Percentiles rank a stretch among this genome's conserved stretches.
These are phyloP conservation scores for Claviceps digitariae DNA, from an alignment of 2,329 filamentous ascomycete genomes.

Conservation along the genomic window DNA sequence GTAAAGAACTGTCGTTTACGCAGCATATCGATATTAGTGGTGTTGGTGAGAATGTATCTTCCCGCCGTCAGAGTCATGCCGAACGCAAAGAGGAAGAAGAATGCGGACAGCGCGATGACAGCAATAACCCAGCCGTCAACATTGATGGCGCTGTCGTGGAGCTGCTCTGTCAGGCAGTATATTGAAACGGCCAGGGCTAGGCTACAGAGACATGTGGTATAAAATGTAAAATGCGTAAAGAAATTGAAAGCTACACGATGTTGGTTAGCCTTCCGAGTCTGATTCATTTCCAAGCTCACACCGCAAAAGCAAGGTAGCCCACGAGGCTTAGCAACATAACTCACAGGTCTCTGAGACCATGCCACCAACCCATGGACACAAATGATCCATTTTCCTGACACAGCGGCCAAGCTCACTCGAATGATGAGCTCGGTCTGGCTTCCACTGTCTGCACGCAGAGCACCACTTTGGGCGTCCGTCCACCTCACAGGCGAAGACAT, in stretches of 20 bases:
- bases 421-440: slow-evolving; percentile 78
- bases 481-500: slow-evolving; percentile 70
- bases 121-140: slow-evolving; percentile 51
- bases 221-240: slow-evolving; percentile 77
- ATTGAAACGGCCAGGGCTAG: slow-evolving; percentile 51
- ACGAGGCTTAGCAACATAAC: slow-evolving; percentile 12
- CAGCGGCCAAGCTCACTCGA: slow-evolving; percentile 71
- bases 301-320: too few relatives aligned
- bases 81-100: slow-evolving; percentile 71
- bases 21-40: slow-evolving; percentile 75
- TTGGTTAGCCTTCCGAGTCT: too few relatives aligned
- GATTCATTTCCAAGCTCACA: too few relatives aligned
- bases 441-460: slow-evolving; percentile 71
- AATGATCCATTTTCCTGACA: slow-evolving; percentile 85
- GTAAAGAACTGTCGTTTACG: slow-evolving; percentile 49
- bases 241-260: slow-evolving; percentile 59
- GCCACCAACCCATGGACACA: slow-evolving; percentile 93
- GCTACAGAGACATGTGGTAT: slow-evolving; percentile 53
- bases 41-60: slow-evolving; percentile 57
- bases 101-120: slow-evolving; percentile 47
- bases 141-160: slow-evolving; percentile 20
- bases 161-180: slow-evolving; percentile 46
- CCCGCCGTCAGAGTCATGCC: slow-evolving; percentile 65
- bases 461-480: slow-evolving; percentile 85
- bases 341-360: slow-evolving; percentile 69